Evolutionary conservation across 306 rosid genomes (phyloP).

Genomic region (Trichosanthes cucumerina): DNA sequence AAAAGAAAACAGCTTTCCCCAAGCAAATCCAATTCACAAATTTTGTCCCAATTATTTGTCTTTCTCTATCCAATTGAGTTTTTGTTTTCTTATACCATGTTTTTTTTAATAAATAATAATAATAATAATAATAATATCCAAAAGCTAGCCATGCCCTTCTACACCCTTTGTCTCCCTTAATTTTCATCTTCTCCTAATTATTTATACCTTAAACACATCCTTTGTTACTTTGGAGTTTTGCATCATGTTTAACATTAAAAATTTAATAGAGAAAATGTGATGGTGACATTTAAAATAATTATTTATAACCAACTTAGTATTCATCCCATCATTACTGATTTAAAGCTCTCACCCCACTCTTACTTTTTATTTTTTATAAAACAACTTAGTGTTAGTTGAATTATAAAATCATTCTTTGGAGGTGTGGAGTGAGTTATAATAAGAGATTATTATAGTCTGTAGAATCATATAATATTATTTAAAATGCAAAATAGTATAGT

Average conservation of each 20-base stretch:
- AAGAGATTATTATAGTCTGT: too few species aligned
- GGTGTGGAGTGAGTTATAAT: too few species aligned
- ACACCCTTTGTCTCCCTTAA: not conserved
- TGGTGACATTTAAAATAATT: not conserved
- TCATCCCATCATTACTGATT: not conserved
- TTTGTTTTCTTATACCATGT: not conserved
- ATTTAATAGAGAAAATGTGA: not conserved
- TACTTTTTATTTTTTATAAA: too few species aligned
- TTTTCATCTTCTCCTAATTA: not conserved
- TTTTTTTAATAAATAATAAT: not conserved
- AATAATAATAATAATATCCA: not conserved
- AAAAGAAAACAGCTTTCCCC: not conserved
- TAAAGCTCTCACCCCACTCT: not conserved
- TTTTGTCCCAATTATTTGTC: constrained; percentile 3
- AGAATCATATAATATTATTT: too few species aligned
- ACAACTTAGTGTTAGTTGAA: not conserved
- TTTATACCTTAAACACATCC: not conserved
- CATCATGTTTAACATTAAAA: not conserved
- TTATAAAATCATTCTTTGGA: not conserved
- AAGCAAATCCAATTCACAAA: constrained; percentile 5
- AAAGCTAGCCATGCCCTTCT: not conserved
- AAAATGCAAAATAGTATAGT: too few species aligned
- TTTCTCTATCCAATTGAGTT: not conserved
- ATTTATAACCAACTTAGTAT: not conserved
- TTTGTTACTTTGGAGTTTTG: not conserved